These are phyloP conservation scores for Geranomyces michiganensis DNA, from an alignment of 192 early-diverging fungal genomes.

Conservation along the genomic window DNA sequence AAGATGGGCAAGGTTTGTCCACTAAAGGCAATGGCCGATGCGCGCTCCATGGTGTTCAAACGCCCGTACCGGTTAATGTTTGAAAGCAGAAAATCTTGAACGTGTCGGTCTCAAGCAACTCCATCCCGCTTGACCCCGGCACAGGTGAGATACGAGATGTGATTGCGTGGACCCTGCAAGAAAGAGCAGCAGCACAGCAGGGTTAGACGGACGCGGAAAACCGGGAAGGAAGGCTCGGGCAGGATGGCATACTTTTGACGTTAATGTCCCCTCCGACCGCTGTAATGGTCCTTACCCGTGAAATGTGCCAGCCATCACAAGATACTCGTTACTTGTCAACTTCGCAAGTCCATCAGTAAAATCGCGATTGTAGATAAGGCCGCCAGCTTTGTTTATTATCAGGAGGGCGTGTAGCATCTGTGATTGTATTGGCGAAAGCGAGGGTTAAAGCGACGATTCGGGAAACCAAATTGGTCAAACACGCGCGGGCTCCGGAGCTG, in stretches of 20 bases:
- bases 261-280: constrained; percentile 55
- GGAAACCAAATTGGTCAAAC: too few species aligned
- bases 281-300: constrained; percentile 92
- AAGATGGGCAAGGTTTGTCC: background rate
- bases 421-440: too few species aligned
- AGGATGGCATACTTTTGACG: too few species aligned
- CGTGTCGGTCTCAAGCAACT: constrained; percentile 87
- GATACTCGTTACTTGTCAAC: constrained; percentile 91
- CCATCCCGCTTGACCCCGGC: constrained; percentile 78
- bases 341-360: constrained; percentile 81
- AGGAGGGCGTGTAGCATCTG: constrained; percentile 45
- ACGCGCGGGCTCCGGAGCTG: too few species aligned
- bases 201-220: too few species aligned
- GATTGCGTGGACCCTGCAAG: constrained; percentile 87
- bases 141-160: constrained; percentile 91
- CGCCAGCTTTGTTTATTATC: constrained; percentile 76
- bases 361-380: constrained; percentile 91
- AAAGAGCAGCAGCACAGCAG: background rate
- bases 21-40: background rate
- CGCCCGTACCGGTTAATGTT: constrained; percentile 83
- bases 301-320: constrained; percentile 97
- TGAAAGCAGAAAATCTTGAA: constrained; percentile 94
- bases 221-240: too few species aligned
- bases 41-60: background rate
- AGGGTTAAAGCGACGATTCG: too few species aligned